Evolutionary conservation across 768 basidiomycete genomes (phyloP).

Genomic region (Suillus discolor): DNA sequence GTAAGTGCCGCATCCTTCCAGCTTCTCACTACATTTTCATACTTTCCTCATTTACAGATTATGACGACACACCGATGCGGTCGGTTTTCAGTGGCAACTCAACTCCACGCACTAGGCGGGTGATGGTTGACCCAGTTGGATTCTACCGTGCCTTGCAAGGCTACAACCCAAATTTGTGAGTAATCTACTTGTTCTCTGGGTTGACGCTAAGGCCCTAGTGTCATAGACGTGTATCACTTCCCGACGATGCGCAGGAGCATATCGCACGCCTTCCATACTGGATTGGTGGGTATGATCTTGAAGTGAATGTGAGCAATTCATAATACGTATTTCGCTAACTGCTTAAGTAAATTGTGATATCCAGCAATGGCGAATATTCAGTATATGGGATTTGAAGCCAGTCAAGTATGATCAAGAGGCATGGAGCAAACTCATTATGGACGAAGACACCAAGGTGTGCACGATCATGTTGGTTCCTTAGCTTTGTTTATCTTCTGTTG

Average conservation of each 20-base stretch:
- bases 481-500: background rate
- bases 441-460: background rate
- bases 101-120: background rate
- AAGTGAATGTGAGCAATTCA: background rate
- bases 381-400: background rate
- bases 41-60: background rate
- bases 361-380: background rate
- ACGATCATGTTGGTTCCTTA: background rate
- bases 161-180: constrained; percentile 2
- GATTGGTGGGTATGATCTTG: constrained; percentile 5
- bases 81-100: background rate
- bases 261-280: background rate
- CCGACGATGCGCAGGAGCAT: background rate
- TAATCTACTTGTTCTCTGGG: background rate
- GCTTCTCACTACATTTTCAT: background rate
- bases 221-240: background rate
- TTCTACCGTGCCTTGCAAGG: background rate
- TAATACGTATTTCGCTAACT: background rate
- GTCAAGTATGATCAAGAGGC: background rate
- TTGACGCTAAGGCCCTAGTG: background rate
- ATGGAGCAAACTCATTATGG: background rate
- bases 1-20: background rate
- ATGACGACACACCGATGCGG: background rate
- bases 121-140: constrained; percentile 4
- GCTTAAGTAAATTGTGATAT: background rate